Conservation (phyloP, 2,329 filamentous ascomycete genomes). For the Epichloe uncinata region DNA sequence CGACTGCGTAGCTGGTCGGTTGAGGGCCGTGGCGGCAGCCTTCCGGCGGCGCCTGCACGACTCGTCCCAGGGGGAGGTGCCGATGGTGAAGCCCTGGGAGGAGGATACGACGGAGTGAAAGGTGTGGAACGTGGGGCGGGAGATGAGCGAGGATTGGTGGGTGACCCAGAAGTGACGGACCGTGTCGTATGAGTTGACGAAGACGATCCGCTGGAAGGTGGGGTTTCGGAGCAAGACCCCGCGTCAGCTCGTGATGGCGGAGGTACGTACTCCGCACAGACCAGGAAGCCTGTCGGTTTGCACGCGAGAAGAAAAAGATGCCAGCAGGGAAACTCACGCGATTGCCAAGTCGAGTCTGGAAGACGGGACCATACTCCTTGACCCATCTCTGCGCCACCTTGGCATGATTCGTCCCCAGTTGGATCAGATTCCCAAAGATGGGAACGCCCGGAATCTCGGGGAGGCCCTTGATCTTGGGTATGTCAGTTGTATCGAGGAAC, state of each 20-base stretch:
- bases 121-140: conserved; percentile 64
- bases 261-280: not conserved
- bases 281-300: not conserved
- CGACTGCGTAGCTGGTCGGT: conserved; percentile 59
- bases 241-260: not conserved
- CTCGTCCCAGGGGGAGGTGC: conserved; percentile 69
- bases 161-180: conserved; percentile 66
- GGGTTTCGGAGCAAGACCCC: not conserved
- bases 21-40: conserved; percentile 65
- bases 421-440: conserved; percentile 48
- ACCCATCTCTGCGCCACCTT: conserved; percentile 41
- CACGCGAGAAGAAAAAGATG: too few species aligned
- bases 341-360: conserved; percentile 56
- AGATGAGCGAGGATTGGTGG: conserved; percentile 65
- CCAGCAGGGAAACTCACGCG: conserved; percentile 27
- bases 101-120: conserved; percentile 69
- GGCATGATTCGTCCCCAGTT: conserved; percentile 45
- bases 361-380: conserved; percentile 48
- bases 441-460: conserved; percentile 47
- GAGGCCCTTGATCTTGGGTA: conserved; percentile 46
- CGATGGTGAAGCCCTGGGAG: conserved; percentile 70
- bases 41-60: conserved; percentile 66
- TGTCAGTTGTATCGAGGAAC: conserved; percentile 35
- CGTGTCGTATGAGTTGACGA: conserved; percentile 65
- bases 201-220: conserved; percentile 46